A percentile compares a stretch with the other conserved stretches of the same genome.
Evolutionary conservation across 768 basidiomycete species (phyloP).

Genomic region (Phanerodontia chrysosporium): DNA sequence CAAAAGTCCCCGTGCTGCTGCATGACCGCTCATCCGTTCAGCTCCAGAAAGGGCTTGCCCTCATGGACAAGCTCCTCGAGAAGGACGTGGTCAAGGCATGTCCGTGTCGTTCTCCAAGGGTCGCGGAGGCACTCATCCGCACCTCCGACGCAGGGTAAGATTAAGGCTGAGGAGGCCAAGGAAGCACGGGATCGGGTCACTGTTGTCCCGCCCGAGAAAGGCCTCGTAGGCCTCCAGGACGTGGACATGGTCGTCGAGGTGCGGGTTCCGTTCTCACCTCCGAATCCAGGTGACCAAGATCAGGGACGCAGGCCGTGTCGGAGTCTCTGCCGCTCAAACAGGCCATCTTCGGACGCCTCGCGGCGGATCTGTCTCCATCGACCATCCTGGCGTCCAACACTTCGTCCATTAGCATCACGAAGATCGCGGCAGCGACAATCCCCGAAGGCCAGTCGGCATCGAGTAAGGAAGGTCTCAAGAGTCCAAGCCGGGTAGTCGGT

Average conservation of each 20-base stretch:
- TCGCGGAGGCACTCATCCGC: background rate
- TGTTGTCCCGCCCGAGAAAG: constrained; percentile 46
- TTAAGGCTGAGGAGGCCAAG: constrained; percentile 65
- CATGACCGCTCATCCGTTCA: constrained; percentile 77
- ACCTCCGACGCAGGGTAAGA: constrained; percentile 40
- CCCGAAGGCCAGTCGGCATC: constrained; percentile 52
- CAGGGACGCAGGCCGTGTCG: constrained; percentile 64
- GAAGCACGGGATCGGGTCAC: constrained; percentile 66
- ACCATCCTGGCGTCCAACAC: constrained; percentile 91
- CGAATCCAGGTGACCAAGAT: background rate
- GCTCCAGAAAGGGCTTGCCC: constrained; percentile 62
- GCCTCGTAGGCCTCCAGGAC: constrained; percentile 61
- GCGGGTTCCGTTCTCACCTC: constrained; percentile 17
- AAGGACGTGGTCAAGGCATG: constrained; percentile 76
- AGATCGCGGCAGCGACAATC: constrained; percentile 81
- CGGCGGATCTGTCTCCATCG: constrained; percentile 60
- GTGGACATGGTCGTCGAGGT: constrained; percentile 93
- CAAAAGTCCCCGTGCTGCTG: constrained; percentile 81
- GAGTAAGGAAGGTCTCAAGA: constrained; percentile 58
- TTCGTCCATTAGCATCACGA: constrained; percentile 91
- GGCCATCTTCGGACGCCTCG: constrained; percentile 67
- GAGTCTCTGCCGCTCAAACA: constrained; percentile 80
- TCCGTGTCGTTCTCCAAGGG: background rate
- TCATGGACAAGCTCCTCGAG: constrained; percentile 79
- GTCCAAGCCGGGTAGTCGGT: constrained; percentile 81